A percentile compares a stretch with the other conserved stretches of the same genome.
phyloP scores from a whole-genome alignment of 257 asterid genomes.

The Nicotiana attenuata region DNA sequence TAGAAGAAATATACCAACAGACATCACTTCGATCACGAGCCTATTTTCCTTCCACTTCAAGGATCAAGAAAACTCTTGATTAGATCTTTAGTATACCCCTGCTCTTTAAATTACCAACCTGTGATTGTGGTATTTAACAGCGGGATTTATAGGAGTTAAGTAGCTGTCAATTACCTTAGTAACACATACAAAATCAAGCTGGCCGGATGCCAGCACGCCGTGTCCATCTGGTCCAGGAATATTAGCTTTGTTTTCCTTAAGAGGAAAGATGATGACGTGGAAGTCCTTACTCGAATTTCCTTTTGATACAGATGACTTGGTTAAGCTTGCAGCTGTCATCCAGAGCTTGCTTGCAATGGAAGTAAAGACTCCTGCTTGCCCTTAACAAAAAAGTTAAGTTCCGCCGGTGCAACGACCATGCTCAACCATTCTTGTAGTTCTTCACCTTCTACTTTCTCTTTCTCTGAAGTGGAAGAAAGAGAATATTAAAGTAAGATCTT shows the following conservation, averaged over 20 bases:
- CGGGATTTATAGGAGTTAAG: neutral
- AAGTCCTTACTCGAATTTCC: neutral
- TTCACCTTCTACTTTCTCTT: slow-evolving; percentile 96
- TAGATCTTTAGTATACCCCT: neutral
- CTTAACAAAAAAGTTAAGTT: slow-evolving; percentile 64
- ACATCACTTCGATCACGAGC: slow-evolving; percentile 6
- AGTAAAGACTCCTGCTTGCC: slow-evolving; percentile 72
- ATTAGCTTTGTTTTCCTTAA: neutral
- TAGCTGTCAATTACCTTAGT: slow-evolving; percentile 4
- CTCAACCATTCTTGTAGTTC: slow-evolving; percentile 89
- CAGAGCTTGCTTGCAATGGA: slow-evolving; percentile 61
- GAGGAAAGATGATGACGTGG: neutral
- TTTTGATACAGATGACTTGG: neutral
- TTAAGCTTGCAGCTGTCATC: slow-evolving; percentile 16
- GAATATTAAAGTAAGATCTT: neutral
- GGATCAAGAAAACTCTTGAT: neutral
- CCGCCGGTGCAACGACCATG: slow-evolving; percentile 86
- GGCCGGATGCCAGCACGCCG: neutral
- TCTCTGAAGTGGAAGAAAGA: slow-evolving; percentile 33
- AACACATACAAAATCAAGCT: slow-evolving; percentile 1
- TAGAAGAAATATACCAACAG: neutral
- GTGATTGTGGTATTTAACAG: neutral
- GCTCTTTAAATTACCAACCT: neutral
- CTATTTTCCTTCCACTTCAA: neutral
- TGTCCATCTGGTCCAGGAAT: neutral